Conservation (phyloP, 345 rosid species). For the Citrus hindsii region DNA sequence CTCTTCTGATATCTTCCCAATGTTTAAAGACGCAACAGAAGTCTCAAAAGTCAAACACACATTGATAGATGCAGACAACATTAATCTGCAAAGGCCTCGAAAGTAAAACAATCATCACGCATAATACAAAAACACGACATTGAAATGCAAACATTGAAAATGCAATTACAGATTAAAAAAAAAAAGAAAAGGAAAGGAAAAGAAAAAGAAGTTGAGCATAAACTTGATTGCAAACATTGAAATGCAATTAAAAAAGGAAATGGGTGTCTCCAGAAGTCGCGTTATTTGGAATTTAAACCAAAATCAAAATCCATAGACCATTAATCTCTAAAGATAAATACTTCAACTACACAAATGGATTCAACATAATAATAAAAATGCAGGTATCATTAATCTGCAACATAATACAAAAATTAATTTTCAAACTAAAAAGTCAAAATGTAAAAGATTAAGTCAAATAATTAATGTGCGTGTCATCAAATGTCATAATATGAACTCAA, state of each 20-base stretch:
- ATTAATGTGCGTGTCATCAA: background rate
- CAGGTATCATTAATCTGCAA: conserved; percentile 24
- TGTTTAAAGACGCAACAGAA: conserved; percentile 42
- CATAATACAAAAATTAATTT: background rate
- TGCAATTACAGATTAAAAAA: too few species aligned
- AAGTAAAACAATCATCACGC: conserved; percentile 4
- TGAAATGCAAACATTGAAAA: too few species aligned
- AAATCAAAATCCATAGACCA: conserved; percentile 5
- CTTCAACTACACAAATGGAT: too few species aligned
- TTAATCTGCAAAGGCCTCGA: conserved; percentile 49
- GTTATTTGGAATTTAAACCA: background rate
- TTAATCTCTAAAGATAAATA: background rate
- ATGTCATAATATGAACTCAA: background rate
- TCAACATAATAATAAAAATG: background rate
- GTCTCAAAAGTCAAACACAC: conserved; percentile 56
- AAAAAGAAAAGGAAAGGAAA: too few species aligned
- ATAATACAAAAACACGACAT: background rate
- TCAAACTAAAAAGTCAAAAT: background rate
- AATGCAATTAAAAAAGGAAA: background rate
- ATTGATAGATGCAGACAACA: conserved; percentile 59
- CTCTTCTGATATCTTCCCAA: conserved; percentile 37
- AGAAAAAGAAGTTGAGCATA: background rate
- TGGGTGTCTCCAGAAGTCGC: background rate
- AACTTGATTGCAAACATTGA: background rate
- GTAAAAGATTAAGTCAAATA: background rate